Evolutionary conservation across 2,329 filamentous ascomycete genomes (phyloP).

Genomic region (Phyllosticta ampelicida): DNA sequence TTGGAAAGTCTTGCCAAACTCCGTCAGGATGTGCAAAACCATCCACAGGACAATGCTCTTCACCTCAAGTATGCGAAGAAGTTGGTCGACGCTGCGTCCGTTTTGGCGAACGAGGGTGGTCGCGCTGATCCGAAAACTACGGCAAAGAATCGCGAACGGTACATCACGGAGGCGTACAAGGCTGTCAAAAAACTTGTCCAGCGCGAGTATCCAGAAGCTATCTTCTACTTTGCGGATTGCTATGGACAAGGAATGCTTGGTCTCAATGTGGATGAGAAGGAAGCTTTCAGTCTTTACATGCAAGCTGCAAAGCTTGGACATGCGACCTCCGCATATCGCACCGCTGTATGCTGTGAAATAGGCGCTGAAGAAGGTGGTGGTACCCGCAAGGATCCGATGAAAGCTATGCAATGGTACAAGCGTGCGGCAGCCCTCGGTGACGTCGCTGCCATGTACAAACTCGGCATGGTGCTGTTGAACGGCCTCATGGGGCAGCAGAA

Average conservation of each 20-base stretch:
- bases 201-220: constrained; percentile 67
- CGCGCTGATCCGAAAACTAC: constrained; percentile 55
- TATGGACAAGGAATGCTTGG: constrained; percentile 74
- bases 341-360: constrained; percentile 94
- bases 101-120: constrained; percentile 65
- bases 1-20: constrained; percentile 66
- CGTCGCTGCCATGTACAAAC: constrained; percentile 92
- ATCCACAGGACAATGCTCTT: constrained; percentile 60
- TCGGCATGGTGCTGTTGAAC: constrained; percentile 92
- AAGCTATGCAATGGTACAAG: constrained; percentile 97
- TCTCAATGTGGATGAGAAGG: constrained; percentile 71
- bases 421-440: constrained; percentile 84
- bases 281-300: constrained; percentile 89
- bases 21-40: constrained; percentile 56
- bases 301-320: constrained; percentile 86
- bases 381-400: constrained; percentile 78
- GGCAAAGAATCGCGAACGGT: constrained; percentile 64
- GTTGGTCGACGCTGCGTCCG: constrained; percentile 71
- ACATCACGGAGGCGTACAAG: constrained; percentile 77
- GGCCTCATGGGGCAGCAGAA: constrained; percentile 78
- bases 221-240: constrained; percentile 89
- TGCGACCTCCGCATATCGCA: constrained; percentile 78
- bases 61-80: constrained; percentile 70
- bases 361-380: constrained; percentile 90
- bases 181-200: constrained; percentile 77